Conservation (phyloP, 306 rosid genomes). For the Vigna unguiculata region DNA sequence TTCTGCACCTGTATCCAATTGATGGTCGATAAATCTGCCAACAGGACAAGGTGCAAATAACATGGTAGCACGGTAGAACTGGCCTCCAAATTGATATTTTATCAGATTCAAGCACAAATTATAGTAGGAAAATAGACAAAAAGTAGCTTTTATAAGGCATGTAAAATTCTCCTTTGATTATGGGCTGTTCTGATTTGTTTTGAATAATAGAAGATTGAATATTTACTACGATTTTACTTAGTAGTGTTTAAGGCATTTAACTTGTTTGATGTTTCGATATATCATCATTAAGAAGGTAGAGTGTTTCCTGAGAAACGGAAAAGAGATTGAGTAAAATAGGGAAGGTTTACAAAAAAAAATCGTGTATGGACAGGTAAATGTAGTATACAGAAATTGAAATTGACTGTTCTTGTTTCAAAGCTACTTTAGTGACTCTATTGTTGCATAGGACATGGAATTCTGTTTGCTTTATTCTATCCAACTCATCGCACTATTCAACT, state of each 20-base stretch:
- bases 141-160: not conserved
- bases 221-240: slow-evolving; percentile 19
- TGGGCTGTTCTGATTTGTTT: not conserved
- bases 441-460: not conserved
- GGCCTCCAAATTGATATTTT: slow-evolving; percentile 11
- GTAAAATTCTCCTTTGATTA: slow-evolving; percentile 12
- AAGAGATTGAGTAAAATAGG: not conserved
- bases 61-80: not conserved
- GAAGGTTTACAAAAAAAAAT: not conserved
- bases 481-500: not conserved
- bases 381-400: not conserved
- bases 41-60: not conserved
- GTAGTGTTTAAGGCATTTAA: not conserved
- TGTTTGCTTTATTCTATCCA: not conserved
- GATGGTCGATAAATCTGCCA: slow-evolving; percentile 3
- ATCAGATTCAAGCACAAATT: not conserved
- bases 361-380: not conserved
- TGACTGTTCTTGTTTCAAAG: not conserved
- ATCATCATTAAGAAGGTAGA: not conserved
- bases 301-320: not conserved
- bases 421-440: slow-evolving; percentile 4
- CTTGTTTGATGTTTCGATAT: not conserved
- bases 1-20: slow-evolving; percentile 5
- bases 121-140: not conserved
- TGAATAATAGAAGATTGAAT: not conserved